phyloP scores from a whole-genome alignment of 768 basidiomycete genomes.

The Austroboletus eburneus region DNA sequence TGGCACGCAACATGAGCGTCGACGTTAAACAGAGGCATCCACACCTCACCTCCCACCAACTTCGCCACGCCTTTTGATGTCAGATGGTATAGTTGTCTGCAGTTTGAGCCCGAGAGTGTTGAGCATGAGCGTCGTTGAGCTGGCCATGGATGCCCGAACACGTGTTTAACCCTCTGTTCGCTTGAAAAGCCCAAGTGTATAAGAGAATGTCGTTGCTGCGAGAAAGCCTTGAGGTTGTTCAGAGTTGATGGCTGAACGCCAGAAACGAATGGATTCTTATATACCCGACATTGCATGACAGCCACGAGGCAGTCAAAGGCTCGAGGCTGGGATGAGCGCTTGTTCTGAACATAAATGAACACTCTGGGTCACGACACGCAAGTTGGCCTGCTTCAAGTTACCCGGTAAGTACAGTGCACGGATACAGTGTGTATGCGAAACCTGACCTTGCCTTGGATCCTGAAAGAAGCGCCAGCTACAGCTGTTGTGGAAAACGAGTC shows the following conservation, averaged over 20 bases:
- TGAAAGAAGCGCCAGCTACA: too few relatives aligned
- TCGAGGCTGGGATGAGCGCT: conserved; percentile 1
- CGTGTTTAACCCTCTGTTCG: not conserved
- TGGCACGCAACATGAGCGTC: not conserved
- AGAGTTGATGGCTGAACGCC: too few relatives aligned
- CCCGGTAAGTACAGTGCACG: too few relatives aligned
- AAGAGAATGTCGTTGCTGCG: not conserved
- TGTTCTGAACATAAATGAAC: not conserved
- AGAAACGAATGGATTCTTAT: conserved; percentile 1
- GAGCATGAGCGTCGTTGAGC: not conserved
- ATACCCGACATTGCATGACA: not conserved
- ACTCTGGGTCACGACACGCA: too few relatives aligned
- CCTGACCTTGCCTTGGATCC: too few relatives aligned
- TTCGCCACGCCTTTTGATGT: not conserved
- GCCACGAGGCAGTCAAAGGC: conserved; percentile 11
- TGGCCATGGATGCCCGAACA: not conserved
- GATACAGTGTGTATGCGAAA: too few relatives aligned
- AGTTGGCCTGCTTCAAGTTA: too few relatives aligned
- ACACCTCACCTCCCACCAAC: conserved; percentile 10
- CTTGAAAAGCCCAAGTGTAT: not conserved
- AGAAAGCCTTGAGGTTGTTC: not conserved
- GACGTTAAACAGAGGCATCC: not conserved
- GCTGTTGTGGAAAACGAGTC: too few relatives aligned
- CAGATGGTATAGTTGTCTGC: conserved; percentile 16
- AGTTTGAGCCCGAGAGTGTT: conserved; percentile 1